phyloP scores from a whole-genome alignment of 805 yeast species.

The Lipomyces lipofer region DNA sequence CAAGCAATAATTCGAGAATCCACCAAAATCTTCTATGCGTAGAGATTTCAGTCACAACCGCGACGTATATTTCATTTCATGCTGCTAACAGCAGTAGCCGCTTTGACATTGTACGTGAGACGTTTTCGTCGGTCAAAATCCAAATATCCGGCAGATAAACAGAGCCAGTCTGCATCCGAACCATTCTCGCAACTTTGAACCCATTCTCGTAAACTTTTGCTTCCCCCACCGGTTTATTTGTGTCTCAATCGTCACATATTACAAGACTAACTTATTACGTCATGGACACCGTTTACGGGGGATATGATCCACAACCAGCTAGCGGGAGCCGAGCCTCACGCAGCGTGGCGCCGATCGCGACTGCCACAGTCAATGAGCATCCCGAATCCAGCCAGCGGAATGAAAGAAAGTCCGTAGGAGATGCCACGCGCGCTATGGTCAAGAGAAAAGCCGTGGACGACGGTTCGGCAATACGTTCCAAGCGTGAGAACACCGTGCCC shows the following conservation, averaged over 20 bases:
- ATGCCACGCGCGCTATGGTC: background rate
- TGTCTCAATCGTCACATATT: no score
- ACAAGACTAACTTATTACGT: background rate
- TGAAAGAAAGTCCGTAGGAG: background rate
- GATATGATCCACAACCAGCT: background rate
- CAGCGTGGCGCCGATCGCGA: background rate
- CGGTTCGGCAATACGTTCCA: background rate
- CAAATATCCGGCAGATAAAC: background rate
- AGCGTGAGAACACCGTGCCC: no score
- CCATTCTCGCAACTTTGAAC: no score
- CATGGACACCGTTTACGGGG: background rate
- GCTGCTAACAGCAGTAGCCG: no score
- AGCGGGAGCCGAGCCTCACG: background rate
- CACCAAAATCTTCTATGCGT: background rate
- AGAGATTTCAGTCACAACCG: background rate
- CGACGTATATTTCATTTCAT: background rate
- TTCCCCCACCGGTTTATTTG: no score
- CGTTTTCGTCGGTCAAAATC: background rate
- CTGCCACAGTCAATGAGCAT: background rate
- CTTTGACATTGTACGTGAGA: no score
- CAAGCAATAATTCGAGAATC: background rate
- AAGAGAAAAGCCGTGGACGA: background rate
- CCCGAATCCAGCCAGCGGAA: background rate
- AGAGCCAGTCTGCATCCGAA: constrained; percentile 2
- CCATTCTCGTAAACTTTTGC: no score